Base-by-base conservation (phyloP, 2,329 filamentous ascomycete species). In the Pseudocercospora fijiensis region DNA sequence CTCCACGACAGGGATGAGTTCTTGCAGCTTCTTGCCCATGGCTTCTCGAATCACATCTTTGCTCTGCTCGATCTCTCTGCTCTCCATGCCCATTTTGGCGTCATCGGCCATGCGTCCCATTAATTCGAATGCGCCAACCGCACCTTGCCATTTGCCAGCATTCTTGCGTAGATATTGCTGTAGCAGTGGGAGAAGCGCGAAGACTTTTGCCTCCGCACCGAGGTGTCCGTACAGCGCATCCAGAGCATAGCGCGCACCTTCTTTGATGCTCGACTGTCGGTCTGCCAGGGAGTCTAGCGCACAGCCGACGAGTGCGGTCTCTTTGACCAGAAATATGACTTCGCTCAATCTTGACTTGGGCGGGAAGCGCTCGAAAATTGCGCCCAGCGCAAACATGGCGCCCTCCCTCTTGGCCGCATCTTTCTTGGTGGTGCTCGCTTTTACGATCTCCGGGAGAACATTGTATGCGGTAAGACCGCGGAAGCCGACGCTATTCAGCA, bases 101-200 rank as follows among this genome's bases (percentile, higher is more conserved):
- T 96, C 96, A 76, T 96, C 90, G 55, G 95, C 95, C 89, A 98
- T 96, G 78, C 88, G 91, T 76, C 95, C 92, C 63, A 99, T 81
- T 67, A 98, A 78, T 77, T 90, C 88, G 75, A 90, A 89, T 52
- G 91, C 95, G 65, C 90, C 93, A 59, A 97, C 91, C 16, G 91
- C 91, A 65, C 95, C 95, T 80, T 99, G 95, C 95, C 95, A 99
- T 80, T 99, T 99, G 69, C 91, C 93, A 16, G 92, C 90, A 74
- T 86, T 87, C 80, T 92, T 96, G 75, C 83, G 83, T 28, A 99
- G 83, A 76, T 98, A 98, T 58, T 84, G 79, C 66, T 83, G 79
- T 45, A 99, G 81, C 16, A 86, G 84, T 2, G 95, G 92, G 58
- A 99, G 82, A 47, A 99, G 84, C 20, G 90, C 93, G 67, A 87